Base-by-base conservation (phyloP, 345 rosid species). In the Iberis pinnata region DNA sequence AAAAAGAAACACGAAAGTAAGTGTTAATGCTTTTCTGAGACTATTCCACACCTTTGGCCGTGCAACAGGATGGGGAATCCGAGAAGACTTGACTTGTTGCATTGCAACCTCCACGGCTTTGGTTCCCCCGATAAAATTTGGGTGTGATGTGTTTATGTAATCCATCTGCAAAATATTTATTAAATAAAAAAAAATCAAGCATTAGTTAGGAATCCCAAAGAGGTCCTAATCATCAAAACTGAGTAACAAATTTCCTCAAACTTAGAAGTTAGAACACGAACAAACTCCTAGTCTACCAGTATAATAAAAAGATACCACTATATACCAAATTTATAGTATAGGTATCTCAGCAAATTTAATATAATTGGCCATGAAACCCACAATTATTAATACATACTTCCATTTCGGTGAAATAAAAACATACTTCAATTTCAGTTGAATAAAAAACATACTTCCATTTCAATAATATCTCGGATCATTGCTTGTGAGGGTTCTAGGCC, bases 401-500 rank as follows among this genome's bases (percentile, higher is more conserved):
- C n/a, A n/a, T n/a, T n/a, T n/a, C n/a, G n/a, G n/a, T n/a, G n/a
- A n/a, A n/a, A n/a, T n/a, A n/a, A n/a, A n/a, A n/a, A n/a, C n/a
- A n/a, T n/a, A n/a, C n/a, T n/a, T n/a, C n/a, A n/a, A n/a, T n/a
- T n/a, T n/a, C n/a, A n/a, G n/a, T n/a, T n/a, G n/a, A n/a, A n/a
- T n/a, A n/a, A n/a, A n/a, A n/a, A n/a, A n/a, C n/a, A n/a, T n/a
- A n/a, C n/a, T n/a, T 90, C 98, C 92, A 87, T 90, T 63, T 84
- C 96, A 60, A 87, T 76, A 59, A 90, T 74, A 65, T 82, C 89
- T 18, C 86, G 84, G 56, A 90, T 87, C 98, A 90, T 90, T 59
- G 83, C 78, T 64, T 90, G 92, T 3, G 95, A 75, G 18, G 96
- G 98, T 57, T 82, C 89, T 70, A 90, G 95, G 53, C 98, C 96